Evolutionary conservation across 257 asterid genomes (phyloP).

Genomic region (Catharanthus roseus): DNA sequence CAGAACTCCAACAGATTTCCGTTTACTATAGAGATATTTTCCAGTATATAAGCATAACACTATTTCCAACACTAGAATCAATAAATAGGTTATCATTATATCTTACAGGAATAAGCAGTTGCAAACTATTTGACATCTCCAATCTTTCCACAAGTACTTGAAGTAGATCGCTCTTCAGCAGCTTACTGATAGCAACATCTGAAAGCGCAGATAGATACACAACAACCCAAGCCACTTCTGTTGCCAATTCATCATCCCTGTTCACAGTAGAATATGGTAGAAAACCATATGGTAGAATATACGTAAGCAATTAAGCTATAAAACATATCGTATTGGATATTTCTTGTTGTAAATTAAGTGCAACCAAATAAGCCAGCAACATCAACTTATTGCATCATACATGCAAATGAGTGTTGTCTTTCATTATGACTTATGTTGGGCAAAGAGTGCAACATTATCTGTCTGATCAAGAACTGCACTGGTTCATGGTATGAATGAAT

Average conservation of each 20-base stretch:
- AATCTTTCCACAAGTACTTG: slow-evolving; percentile 68
- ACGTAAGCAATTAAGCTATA: neutral
- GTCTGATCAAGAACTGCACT: neutral
- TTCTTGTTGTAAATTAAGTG: neutral
- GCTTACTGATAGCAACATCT: slow-evolving; percentile 63
- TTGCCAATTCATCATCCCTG: slow-evolving; percentile 91
- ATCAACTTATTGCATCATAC: neutral
- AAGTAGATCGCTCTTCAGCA: slow-evolving; percentile 64
- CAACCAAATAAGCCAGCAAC: neutral
- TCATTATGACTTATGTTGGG: neutral
- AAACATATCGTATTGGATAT: neutral
- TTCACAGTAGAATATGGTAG: slow-evolving; percentile 22
- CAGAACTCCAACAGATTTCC: neutral
- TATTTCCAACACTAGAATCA: neutral
- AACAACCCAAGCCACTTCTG: slow-evolving; percentile 97
- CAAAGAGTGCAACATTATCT: neutral
- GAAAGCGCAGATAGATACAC: slow-evolving; percentile 95
- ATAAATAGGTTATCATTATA: neutral
- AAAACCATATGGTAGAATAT: neutral
- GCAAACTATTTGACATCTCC: slow-evolving; percentile 66
- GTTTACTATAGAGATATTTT: neutral
- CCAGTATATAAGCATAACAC: neutral
- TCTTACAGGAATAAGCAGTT: slow-evolving; percentile 89
- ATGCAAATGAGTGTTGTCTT: neutral
- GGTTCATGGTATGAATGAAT: neutral